These are phyloP conservation scores for Kazachstania sp. DNA, from an alignment of 1,139 yeast species.

Conservation along the genomic window DNA sequence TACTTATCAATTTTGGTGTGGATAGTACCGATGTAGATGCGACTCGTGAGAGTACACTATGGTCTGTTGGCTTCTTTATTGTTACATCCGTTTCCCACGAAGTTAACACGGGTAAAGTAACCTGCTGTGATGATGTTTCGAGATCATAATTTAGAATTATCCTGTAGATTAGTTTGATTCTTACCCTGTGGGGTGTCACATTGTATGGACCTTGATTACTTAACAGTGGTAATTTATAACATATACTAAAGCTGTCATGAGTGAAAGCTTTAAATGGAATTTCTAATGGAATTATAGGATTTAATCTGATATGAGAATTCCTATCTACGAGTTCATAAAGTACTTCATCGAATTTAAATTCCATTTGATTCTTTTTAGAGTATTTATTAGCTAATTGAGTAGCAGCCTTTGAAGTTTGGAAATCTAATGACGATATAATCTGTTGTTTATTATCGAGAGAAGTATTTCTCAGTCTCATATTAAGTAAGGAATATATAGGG, in stretches of 20 bases:
- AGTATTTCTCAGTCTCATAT: conserved; percentile 28
- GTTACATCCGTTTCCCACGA: conserved; percentile 31
- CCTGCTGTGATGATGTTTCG: background rate
- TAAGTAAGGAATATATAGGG: conserved; percentile 28
- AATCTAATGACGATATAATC: conserved; percentile 28
- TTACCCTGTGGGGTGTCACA: conserved; percentile 20
- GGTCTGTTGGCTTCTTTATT: conserved; percentile 11
- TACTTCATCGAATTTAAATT: conserved; percentile 14
- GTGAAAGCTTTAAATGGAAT: conserved; percentile 19
- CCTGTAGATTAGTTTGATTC: conserved; percentile 19
- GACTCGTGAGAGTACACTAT: conserved; percentile 6
- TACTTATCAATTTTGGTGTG: conserved; percentile 18
- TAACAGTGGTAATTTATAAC: conserved; percentile 21
- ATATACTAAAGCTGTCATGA: conserved; percentile 25
- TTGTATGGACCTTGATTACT: conserved; percentile 4
- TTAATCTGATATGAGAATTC: conserved; percentile 14
- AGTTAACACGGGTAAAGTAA: conserved; percentile 18
- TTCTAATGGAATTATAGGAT: conserved; percentile 19
- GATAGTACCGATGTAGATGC: conserved; percentile 15
- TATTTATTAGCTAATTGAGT: conserved; percentile 14
- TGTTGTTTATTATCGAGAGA: conserved; percentile 15
- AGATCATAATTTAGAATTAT: background rate
- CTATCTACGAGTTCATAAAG: conserved; percentile 20
- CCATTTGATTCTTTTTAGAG: conserved; percentile 1
- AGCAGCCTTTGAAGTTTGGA: conserved; percentile 27